Evolutionary conservation across 2,329 filamentous ascomycete species (phyloP).

Genomic region (Dothideomycetes sp.): DNA sequence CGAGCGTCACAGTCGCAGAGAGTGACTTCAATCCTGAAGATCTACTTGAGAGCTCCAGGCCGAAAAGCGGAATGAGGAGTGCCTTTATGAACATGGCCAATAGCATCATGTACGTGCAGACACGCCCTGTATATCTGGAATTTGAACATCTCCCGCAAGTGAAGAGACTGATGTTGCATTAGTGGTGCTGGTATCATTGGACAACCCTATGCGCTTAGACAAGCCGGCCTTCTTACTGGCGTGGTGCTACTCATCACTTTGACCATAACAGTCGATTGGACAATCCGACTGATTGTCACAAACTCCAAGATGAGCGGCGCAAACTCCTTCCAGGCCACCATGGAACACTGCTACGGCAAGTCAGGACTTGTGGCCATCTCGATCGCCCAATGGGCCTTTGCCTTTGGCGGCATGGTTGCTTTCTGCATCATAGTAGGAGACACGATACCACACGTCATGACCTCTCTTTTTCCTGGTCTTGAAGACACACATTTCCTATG

Average conservation of each 20-base stretch:
- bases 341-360: constrained; percentile 88
- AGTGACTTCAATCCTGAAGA: constrained; percentile 48
- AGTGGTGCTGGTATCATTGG: constrained; percentile 56
- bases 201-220: constrained; percentile 90
- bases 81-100: constrained; percentile 99
- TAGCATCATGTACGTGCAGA: constrained; percentile 65
- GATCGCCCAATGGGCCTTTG: constrained; percentile 93
- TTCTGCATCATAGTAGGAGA: constrained; percentile 97
- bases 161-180: background rate
- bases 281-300: constrained; percentile 89
- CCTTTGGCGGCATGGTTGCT: constrained; percentile 96
- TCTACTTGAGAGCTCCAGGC: constrained; percentile 51
- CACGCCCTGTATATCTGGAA: background rate
- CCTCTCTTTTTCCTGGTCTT: constrained; percentile 70
- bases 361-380: constrained; percentile 81
- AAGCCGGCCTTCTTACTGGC: constrained; percentile 78
- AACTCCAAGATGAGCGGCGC: constrained; percentile 95
- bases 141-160: no score
- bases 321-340: constrained; percentile 88
- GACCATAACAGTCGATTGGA: constrained; percentile 90
- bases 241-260: constrained; percentile 65
- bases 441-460: constrained; percentile 82
- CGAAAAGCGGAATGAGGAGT: constrained; percentile 73
- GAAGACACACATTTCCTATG: constrained; percentile 64
- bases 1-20: constrained; percentile 61